These are phyloP conservation scores for Aureoboletus auriporus DNA, from an alignment of 768 basidiomycete species.

Conservation along the genomic window DNA sequence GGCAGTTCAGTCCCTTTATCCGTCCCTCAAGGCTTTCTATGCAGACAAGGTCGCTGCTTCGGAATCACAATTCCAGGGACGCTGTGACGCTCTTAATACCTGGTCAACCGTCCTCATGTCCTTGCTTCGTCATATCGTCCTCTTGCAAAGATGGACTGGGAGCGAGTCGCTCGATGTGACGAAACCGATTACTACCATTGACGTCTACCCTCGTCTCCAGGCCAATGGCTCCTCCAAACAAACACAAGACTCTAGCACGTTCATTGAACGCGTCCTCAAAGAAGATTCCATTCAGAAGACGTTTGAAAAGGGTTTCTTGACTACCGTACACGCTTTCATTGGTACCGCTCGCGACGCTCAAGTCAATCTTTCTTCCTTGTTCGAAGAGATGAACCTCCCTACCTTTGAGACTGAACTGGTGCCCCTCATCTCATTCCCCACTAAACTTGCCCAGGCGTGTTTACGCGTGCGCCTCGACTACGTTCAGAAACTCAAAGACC, in stretches of 20 bases:
- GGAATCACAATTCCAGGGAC: conserved; percentile 65
- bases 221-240: conserved; percentile 37
- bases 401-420: conserved; percentile 87
- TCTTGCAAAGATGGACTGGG: conserved; percentile 91
- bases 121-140: conserved; percentile 75
- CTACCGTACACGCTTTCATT: conserved; percentile 83
- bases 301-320: conserved; percentile 87
- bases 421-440: conserved; percentile 93
- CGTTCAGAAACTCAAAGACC: conserved; percentile 82
- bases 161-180: conserved; percentile 88
- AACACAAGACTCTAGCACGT: conserved; percentile 69
- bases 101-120: conserved; percentile 88
- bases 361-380: conserved; percentile 69
- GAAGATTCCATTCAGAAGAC: conserved; percentile 95
- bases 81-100: conserved; percentile 84
- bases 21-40: conserved; percentile 75
- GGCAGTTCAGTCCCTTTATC: conserved; percentile 83
- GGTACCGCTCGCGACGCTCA: conserved; percentile 84
- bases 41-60: conserved; percentile 71
- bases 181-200: conserved; percentile 67
- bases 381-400: conserved; percentile 87
- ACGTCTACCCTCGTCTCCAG: conserved; percentile 34
- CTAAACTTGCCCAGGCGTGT: conserved; percentile 87
- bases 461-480: conserved; percentile 88
- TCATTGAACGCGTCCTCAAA: conserved; percentile 91